Evolutionary conservation across 805 yeast genomes (phyloP), one percentile per base, ranked within the genome.

Genomic region (Lipomyces chichibuensis): DNA sequence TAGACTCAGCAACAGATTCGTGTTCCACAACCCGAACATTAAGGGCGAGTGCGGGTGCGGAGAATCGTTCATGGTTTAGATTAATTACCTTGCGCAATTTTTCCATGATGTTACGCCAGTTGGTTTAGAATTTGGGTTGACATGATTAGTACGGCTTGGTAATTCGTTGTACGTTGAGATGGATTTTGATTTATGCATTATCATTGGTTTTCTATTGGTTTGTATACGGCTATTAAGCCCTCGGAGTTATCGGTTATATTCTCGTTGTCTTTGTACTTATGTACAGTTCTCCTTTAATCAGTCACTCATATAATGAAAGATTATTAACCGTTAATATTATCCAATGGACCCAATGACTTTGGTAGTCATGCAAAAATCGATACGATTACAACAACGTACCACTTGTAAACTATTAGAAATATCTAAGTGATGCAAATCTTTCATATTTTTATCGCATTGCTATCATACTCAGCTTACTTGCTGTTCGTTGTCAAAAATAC

Each of bases 21-120:
- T 95, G 23, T 95, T 95, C 83, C 89, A 85, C 76, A 95, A 95
- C 78, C 99, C 99, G 70, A 95, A 95, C 80, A 90, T 97, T 52
- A 95, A 94, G 81, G 99, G 98, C 39, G 91, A 97, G 60, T 95
- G 99, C 80, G 99, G 99, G 13, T 95, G 99, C 79, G 99, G 99
- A 63, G 99, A 95, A 81, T 91, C 97, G 4, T 95, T 95, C 78
- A 95, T 93, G 97, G 97, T 94, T 8, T 93, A 80, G 51, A 51
- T 35, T 11, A 17, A n/a, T 25, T 52, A 17, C n/a, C 49, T 6
- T 17, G 49, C 23, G 20, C 49, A 17, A 43, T 11, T 43, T 43
- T 3, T 43, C 20, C 23, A 17, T 8, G 8, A 43, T 17, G 20
- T 43, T 43, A n/a, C 9, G 11, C 23, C 9, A 23, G 49, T n/a